Conservation (phyloP, 768 basidiomycete species). For the Cubamyces lactineus region DNA sequence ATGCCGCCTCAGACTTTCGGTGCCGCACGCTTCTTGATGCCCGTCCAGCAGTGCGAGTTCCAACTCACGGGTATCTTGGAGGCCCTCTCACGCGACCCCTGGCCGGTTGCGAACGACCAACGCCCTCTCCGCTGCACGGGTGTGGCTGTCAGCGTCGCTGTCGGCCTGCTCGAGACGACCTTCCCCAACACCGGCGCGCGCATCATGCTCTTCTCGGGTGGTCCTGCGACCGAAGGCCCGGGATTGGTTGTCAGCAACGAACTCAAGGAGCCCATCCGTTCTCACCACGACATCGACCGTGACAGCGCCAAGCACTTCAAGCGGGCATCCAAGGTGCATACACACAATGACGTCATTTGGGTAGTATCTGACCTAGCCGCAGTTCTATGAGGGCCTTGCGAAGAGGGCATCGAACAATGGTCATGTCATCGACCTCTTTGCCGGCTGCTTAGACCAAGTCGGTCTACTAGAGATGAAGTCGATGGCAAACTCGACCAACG, state of each 20-base stretch:
- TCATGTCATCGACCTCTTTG: constrained; percentile 93
- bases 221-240: constrained; percentile 94
- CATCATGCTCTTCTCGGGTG: constrained; percentile 95
- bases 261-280: constrained; percentile 95
- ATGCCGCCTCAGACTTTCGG: constrained; percentile 81
- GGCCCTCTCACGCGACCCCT: constrained; percentile 85
- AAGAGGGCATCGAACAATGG: constrained; percentile 94
- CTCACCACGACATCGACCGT: constrained; percentile 97
- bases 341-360: neutral
- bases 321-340: constrained; percentile 85
- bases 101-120: constrained; percentile 96
- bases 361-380: constrained; percentile 8
- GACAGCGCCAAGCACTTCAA: constrained; percentile 98
- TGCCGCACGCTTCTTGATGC: constrained; percentile 89
- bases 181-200: constrained; percentile 96
- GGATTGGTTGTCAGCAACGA: constrained; percentile 97
- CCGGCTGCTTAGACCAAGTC: constrained; percentile 97
- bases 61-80: constrained; percentile 94
- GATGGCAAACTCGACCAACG: constrained; percentile 93
- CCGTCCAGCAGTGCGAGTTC: constrained; percentile 92
- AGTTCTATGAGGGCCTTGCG: constrained; percentile 97
- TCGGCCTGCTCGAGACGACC: constrained; percentile 90
- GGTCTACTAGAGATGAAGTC: constrained; percentile 98
- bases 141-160: constrained; percentile 90
- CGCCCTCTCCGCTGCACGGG: constrained; percentile 94